Evolutionary conservation across 306 rosid species (phyloP), one percentile per base, ranked within the genome.

Genomic region (Begonia peltatifolia): DNA sequence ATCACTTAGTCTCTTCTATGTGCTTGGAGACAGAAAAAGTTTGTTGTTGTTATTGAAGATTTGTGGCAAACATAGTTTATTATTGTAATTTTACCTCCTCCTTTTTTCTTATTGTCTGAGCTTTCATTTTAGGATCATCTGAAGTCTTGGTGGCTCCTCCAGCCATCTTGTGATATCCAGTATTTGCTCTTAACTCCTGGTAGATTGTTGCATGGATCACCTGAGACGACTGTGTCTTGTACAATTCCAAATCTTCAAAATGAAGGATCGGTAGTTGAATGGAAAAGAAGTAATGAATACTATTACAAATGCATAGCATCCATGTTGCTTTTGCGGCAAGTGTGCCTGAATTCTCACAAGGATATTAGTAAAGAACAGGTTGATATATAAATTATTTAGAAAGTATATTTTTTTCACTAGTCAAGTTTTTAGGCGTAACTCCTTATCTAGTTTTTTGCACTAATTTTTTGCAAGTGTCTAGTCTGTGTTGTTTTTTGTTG

Each of bases 71-170:
- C 1, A 17, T 17, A 25, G 35, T 30, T 30, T 30, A 30, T 30
- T 30, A 30, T 30, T 30, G 38, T 30, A 30, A 2, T 30, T 7
- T 30, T 30, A 30, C 38, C 38, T 30, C 1, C 38, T 30, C 8
- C 6, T 30, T 30, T 30, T 3, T 3, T 9, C 38, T 30, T 30
- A 30, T 30, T 30, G 8, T 30, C 3, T 30, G 38, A 30, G 38
- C 38, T 30, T 30, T 30, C 47, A 36, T 25, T 50, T 51, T 69
- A 89, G 97, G 92, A 68, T 60, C 68, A 78, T 54, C 63, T 53
- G 53, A 76, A 78, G 48, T 71, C 83, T 47, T 90, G 95, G 97
- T 90, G 97, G 97, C 85, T 90, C 68, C 78, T 85, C 65, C 66
- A 68, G 65, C 78, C 79, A 35, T 78, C 80, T 18, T 64, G 64